Conservation (phyloP, 768 basidiomycete species). For the Pisolithus albus region DNA sequence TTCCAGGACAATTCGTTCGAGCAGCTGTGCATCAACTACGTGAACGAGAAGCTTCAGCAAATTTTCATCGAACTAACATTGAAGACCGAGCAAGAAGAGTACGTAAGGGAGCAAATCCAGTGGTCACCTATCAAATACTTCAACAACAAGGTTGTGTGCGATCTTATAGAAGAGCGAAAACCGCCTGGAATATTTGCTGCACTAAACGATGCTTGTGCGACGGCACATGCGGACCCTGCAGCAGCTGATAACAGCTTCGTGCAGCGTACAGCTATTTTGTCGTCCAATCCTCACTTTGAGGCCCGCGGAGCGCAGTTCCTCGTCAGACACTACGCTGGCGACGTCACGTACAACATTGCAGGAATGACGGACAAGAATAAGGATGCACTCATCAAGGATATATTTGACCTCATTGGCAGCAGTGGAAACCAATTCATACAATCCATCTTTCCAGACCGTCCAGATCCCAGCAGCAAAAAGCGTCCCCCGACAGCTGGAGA, state of each 20-base stretch:
- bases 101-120: slow-evolving; percentile 96
- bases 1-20: slow-evolving; percentile 88
- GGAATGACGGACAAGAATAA: slow-evolving; percentile 99
- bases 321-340: slow-evolving; percentile 95
- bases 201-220: slow-evolving; percentile 97
- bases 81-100: slow-evolving; percentile 99
- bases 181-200: slow-evolving; percentile 98
- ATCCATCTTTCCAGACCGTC: slow-evolving; percentile 84
- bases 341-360: slow-evolving; percentile 94
- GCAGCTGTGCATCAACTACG: slow-evolving; percentile 99
- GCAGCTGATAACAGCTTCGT: slow-evolving; percentile 97
- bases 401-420: slow-evolving; percentile 79
- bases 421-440: slow-evolving; percentile 85
- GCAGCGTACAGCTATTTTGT: slow-evolving; percentile 76
- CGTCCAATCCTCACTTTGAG: slow-evolving; percentile 91
- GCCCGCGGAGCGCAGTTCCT: slow-evolving; percentile 90
- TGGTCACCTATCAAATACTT: slow-evolving; percentile 99
- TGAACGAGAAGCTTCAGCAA: slow-evolving; percentile 99
- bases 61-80: slow-evolving; percentile 99
- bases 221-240: slow-evolving; percentile 92
- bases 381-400: slow-evolving; percentile 90
- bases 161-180: slow-evolving; percentile 92
- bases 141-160: slow-evolving; percentile 97
- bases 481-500: slow-evolving; percentile 96
- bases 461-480: slow-evolving; percentile 96